Base-by-base conservation (phyloP, 2,329 filamentous ascomycete genomes). In the Pochonia chlamydosporia region DNA sequence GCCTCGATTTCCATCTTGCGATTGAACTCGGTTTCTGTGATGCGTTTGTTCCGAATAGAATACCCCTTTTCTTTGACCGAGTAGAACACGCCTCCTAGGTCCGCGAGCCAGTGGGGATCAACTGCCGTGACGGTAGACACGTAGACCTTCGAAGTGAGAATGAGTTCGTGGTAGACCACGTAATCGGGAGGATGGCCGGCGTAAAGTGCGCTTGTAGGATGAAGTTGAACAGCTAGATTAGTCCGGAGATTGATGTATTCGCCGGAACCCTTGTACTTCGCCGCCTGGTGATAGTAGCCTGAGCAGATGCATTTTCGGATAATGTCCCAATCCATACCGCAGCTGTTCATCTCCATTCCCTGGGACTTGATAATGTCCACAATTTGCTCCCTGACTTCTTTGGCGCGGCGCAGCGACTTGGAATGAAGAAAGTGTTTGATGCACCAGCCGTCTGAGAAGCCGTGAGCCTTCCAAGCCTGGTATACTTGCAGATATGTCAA, bases 51-150 rank as follows among this genome's bases (percentile, higher is more conserved):
- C 23, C 88, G 78, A 11, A 85, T 82, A 13, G 88, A 95, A 63
- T 95, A 99, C 2, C 92, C 93, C 68, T 99, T 99, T 69, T 97
- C 92, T 70, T 96, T 96, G 61, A 99, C 80, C 2, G 87, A 93
- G 67, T 97, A 99, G 66, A 99, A 99, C 0, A 99, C 93, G 2
- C 91, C 93, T 28, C 95, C 93, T 5, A 99, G 75, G 63, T 99
- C 93, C 6, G 93, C 93, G 35, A 99, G 80, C 93, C 93, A 99
- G 63, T 95, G 89, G 44, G 93, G 92, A 64, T 99, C 93, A 2
- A 99, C 93, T 1, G 89, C 82, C 4, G 93, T 99, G 9, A 99
- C 93, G 4, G 89, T 96, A 3, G 89, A 95, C 83, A 99, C 96
- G 72, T 97, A 99, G 64, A 97, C 93, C 63, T 96, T 96, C 48